Evolutionary conservation across 371 early-diverging fungal species (phyloP).

Genomic region (Batkoa obscura): DNA sequence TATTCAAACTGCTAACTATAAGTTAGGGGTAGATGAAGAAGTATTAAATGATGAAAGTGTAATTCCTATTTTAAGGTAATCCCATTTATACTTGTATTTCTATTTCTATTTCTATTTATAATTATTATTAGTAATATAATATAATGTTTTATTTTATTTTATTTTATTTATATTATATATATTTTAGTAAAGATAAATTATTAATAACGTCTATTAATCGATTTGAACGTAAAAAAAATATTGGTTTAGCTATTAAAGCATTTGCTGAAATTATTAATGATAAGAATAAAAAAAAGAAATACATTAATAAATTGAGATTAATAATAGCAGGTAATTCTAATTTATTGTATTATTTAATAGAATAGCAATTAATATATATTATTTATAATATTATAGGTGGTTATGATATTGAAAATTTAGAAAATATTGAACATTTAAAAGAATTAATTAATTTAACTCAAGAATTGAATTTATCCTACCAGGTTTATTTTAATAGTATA

Average conservation of each 20-base stretch:
- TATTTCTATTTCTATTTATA: neutral
- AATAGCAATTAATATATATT: neutral
- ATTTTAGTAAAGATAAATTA: constrained; percentile 13
- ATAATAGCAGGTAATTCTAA: constrained; percentile 44
- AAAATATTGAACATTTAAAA: constrained; percentile 66
- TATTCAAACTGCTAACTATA: constrained; percentile 47
- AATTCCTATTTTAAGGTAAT: neutral
- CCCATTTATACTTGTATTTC: no score
- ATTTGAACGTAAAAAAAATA: constrained; percentile 86
- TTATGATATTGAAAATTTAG: constrained; percentile 61
- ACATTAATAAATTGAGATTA: constrained; percentile 26
- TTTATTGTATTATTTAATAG: neutral
- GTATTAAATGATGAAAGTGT: neutral
- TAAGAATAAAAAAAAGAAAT: constrained; percentile 8
- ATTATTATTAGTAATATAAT: neutral
- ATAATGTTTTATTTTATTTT: neutral
- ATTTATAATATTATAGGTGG: constrained; percentile 30
- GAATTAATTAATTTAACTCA: constrained; percentile 43
- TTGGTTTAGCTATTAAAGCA: constrained; percentile 61
- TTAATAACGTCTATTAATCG: constrained; percentile 68
- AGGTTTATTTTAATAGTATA: no score
- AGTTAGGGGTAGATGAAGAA: neutral
- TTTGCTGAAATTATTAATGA: constrained; percentile 31
- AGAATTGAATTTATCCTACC: neutral
- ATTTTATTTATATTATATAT: neutral